A percentile compares a stretch with the other conserved stretches of the same genome.
Conservation (phyloP, 1,139 yeast genomes). For the Lodderomyces oxycetoniae region DNA sequence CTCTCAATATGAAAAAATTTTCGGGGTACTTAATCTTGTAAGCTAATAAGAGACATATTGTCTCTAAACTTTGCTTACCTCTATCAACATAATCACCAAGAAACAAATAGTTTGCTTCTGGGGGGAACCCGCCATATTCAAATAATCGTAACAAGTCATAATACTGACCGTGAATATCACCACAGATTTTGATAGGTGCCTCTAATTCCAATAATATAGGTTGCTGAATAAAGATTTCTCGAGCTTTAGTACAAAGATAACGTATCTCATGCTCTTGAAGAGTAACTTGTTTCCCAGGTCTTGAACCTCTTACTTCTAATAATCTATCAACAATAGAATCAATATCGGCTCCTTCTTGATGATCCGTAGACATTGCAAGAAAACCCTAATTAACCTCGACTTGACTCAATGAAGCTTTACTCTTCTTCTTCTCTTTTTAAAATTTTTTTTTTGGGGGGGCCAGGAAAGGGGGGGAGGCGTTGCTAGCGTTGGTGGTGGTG, state of each 20-base stretch:
- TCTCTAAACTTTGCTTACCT: constrained; percentile 94
- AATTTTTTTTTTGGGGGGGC: background rate
- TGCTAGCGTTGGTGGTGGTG: background rate
- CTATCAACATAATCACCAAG: constrained; percentile 97
- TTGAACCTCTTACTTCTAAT: constrained; percentile 94
- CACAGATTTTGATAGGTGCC: constrained; percentile 92
- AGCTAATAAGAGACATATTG: constrained; percentile 86
- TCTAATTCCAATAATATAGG: constrained; percentile 92
- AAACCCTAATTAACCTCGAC: too few species aligned
- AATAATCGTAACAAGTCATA: constrained; percentile 91
- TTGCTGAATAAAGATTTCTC: constrained; percentile 96
- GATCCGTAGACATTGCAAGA: constrained; percentile 40
- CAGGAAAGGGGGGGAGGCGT: constrained; percentile 1
- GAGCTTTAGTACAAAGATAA: constrained; percentile 92
- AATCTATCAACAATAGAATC: constrained; percentile 96
- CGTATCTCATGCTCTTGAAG: constrained; percentile 92
- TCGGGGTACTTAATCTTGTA: constrained; percentile 97
- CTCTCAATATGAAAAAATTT: constrained; percentile 90
- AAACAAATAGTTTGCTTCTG: constrained; percentile 94
- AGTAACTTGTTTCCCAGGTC: constrained; percentile 97
- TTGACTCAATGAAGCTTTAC: too few species aligned
- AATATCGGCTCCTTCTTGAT: constrained; percentile 83
- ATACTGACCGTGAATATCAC: constrained; percentile 98
- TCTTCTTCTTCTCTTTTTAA: background rate
- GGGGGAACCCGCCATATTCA: constrained; percentile 98